Conservation (phyloP, 441 rosid genomes). For the Hypseocharis bilobata region DNA sequence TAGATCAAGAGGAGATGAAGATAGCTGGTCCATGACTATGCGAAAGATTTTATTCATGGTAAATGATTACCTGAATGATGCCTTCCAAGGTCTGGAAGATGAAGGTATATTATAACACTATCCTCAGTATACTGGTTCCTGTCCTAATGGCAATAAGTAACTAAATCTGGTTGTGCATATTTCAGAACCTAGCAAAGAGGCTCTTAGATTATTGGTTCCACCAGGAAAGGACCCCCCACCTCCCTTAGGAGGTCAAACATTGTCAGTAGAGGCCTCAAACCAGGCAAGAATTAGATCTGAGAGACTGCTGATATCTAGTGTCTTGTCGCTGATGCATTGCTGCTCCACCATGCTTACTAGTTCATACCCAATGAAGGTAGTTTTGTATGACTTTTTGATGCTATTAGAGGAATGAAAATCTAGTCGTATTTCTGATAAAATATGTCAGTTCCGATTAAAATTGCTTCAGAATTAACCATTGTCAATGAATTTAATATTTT, state of each 20-base stretch:
- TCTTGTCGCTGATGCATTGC: conserved; percentile 48
- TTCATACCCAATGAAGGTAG: conserved; percentile 63
- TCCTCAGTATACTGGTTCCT: conserved; percentile 15
- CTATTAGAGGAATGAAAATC: neutral
- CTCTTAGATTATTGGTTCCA: conserved; percentile 51
- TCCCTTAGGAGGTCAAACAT: conserved; percentile 46
- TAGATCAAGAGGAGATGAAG: conserved; percentile 62
- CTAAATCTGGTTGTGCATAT: conserved; percentile 28
- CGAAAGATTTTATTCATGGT: conserved; percentile 54
- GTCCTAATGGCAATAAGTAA: conserved; percentile 10
- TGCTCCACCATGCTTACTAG: conserved; percentile 55
- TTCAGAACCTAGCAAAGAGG: conserved; percentile 25
- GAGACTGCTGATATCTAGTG: conserved; percentile 33
- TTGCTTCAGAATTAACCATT: conserved; percentile 7
- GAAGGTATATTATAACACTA: conserved; percentile 42
- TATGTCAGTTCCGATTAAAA: neutral
- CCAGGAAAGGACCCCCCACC: conserved; percentile 61
- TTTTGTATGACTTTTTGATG: conserved; percentile 1
- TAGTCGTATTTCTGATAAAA: conserved; percentile 5
- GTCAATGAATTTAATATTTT: conserved; percentile 4
- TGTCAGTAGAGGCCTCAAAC: conserved; percentile 31
- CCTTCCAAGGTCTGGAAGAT: conserved; percentile 62
- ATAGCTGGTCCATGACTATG: conserved; percentile 66
- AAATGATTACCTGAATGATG: conserved; percentile 46
- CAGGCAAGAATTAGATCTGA: conserved; percentile 40